Base-by-base conservation (phyloP, 495 filamentous ascomycete species). In the Acidiella bohemica region DNA sequence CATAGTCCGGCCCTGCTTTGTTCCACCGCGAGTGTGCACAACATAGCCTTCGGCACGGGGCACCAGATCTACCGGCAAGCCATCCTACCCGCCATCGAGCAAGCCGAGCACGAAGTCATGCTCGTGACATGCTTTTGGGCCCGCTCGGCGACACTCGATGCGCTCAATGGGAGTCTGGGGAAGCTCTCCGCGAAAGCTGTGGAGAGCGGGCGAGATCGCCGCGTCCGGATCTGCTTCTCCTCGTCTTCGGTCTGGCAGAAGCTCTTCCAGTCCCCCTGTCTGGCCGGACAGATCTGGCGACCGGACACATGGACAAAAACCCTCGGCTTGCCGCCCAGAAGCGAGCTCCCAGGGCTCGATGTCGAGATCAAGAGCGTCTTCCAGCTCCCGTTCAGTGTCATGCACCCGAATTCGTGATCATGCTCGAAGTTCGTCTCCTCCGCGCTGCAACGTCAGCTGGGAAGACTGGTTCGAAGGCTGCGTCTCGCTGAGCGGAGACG, bases 121-220 rank as follows among this genome's bases (percentile, higher is more conserved):
- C 62, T 86, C 31, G 76, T 81, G 3, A 84, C 81, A 11, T 84
- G 81, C 53, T 86, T 82, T 57, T 86, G 80, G 81, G 73, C 76
- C 0, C 53, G 59, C 2, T 81, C 78, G 1, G 47, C 59, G 3
- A 72, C 70, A 0, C 60, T 75, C 36, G 53, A 56, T 3, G 60
- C 61, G 0, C 53, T 84, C 17, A 53, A 49, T 35, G 53, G 64
- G 24, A 56, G 68, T 11, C 66, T 81, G 0, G 50, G 58, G 21
- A 56, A 54, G 18, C 65, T 81, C 9, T 78, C 77, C 9, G 42
- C 45, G 19, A 56, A 42, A 25, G 54, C 51, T n/a, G 17, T 50
- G 1, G 23, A 42, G 2, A 44, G 42, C 0, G 55, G 52, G 10
- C 49, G 39, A 2, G 62, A 57, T 17, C 54, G 80, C 9, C 57